These are phyloP conservation scores for Isatis lusitanica DNA, from an alignment of 441 rosid genomes.

Conservation along the genomic window DNA sequence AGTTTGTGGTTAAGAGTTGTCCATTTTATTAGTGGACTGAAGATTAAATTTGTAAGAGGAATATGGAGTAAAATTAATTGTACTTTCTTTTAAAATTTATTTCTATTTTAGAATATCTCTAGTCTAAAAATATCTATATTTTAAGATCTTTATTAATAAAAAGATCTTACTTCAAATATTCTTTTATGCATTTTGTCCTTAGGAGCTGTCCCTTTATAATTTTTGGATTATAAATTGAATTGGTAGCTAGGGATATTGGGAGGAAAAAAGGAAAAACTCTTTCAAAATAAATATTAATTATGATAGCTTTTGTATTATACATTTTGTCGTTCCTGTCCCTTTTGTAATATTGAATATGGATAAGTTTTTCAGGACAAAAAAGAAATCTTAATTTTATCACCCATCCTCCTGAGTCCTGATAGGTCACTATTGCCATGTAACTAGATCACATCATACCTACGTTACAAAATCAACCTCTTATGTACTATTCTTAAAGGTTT, in stretches of 20 bases:
- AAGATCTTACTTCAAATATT: neutral
- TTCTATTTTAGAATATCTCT: too few relatives aligned
- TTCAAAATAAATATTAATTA: neutral
- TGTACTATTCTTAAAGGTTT: neutral
- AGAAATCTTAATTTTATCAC: neutral
- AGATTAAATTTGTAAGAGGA: neutral
- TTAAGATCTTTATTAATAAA: neutral
- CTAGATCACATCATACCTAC: constrained; percentile 27
- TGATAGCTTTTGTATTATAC: neutral
- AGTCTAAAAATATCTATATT: neutral
- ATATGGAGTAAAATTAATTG: neutral
- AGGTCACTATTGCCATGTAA: constrained; percentile 10
- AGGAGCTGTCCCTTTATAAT: constrained; percentile 11
- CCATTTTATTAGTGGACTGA: neutral
- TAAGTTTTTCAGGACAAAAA: neutral
- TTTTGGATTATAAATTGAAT: neutral
- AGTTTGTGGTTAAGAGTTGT: neutral
- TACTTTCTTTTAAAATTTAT: too few relatives aligned
- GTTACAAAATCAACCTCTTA: constrained; percentile 15
- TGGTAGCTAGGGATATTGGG: neutral
- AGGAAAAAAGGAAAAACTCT: neutral
- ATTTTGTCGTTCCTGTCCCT: constrained; percentile 23
- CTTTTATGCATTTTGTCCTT: constrained; percentile 12
- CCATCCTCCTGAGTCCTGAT: neutral
- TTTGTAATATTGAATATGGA: constrained; percentile 2